Evolutionary conservation across 176 grass and related monocot genomes (phyloP).

Genomic region (Otatea glauca): DNA sequence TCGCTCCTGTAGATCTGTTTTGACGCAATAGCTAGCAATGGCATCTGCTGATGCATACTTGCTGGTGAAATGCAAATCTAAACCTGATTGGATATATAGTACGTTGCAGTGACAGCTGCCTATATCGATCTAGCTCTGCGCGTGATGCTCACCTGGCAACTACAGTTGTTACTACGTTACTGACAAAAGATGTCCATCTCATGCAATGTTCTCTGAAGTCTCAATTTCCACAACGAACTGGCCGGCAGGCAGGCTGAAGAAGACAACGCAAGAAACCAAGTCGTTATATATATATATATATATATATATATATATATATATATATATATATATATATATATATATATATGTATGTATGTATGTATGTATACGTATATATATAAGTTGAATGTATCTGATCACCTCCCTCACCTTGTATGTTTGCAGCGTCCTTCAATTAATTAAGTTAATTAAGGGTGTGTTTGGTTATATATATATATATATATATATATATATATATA

Average conservation of each 20-base stretch:
- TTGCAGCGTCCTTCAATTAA: not conserved
- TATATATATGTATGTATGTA: too few relatives aligned
- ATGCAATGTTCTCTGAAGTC: not conserved
- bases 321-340: too few relatives aligned
- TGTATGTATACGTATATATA: too few relatives aligned
- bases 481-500: too few relatives aligned
- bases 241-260: not conserved
- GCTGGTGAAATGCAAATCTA: not conserved
- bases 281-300: not conserved
- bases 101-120: not conserved
- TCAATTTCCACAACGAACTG: not conserved
- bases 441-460: not conserved
- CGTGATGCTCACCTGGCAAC: not conserved
- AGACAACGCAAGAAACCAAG: not conserved
- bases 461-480: too few relatives aligned
- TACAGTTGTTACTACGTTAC: constrained; percentile 26
- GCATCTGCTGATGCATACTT: not conserved
- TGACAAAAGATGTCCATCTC: not conserved
- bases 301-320: too few relatives aligned
- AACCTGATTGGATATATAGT: not conserved
- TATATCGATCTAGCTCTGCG: not conserved
- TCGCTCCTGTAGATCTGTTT: not conserved
- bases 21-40: not conserved
- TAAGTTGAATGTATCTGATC: not conserved
- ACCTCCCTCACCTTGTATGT: not conserved